Base-by-base conservation (phyloP, 140 eudicot genomes). In the Erigeron philadelphicus region DNA sequence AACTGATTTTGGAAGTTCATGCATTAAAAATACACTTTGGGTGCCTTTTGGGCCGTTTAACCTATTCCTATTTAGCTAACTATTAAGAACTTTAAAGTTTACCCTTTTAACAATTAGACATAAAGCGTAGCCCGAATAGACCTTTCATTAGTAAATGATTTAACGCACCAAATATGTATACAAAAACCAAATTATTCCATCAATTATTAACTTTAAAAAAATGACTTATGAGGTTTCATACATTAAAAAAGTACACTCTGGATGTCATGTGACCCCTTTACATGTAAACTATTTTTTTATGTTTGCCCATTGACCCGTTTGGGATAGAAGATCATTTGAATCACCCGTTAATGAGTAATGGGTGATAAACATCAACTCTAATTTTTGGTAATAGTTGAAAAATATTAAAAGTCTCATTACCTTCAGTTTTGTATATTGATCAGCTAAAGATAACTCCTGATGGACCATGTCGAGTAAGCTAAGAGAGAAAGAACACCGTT, bases 401-500 rank as follows among this genome's bases (percentile, higher is more conserved):
- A 57, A 64, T 52, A 9, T 44, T 76, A 21, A 16, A 67, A 67
- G 66, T 42, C 38, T 31, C 9, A 55, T 47, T 84, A 93, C 98
- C 94, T 86, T 83, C 75, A 93, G 67, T 66, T 89, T 86, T 42
- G 85, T 68, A 49, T 79, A 93, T 52, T 93, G 98, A 81, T 93
- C 98, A 16, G 94, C 98, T 88, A 89, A 78, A 60, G 98, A 86
- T 69, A 93, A 66, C 73, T 93, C 98, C 77, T 83, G 90, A 85
- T 89, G 96, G 58, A 83, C 95, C 94, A 86, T 64, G 81, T 93
- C 95, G 35, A 89, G 72, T 75, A 93, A 76, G 90, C 98, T 93
- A 82, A 1, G 21, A 46, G 79, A 75, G 57, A 72, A 42, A 72
- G 55, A 84, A 77, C 11, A 69, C 45, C 3, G 10, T 6, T n/a